Evolutionary conservation across 352 stramenopile genomes (phyloP).

Genomic region (Phytopythium vexans): DNA sequence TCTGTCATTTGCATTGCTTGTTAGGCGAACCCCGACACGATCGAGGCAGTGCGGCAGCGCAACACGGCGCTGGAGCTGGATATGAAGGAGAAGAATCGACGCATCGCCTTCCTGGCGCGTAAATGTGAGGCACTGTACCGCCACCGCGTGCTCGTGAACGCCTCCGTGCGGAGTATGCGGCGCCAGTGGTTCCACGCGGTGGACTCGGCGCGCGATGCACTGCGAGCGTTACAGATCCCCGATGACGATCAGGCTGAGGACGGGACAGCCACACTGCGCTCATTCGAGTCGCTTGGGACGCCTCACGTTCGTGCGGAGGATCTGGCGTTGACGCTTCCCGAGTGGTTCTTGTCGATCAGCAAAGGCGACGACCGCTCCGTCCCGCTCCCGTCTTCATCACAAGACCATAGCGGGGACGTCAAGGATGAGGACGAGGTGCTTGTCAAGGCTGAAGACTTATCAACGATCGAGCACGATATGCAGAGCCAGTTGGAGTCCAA

Average conservation of each 20-base stretch:
- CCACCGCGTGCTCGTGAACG: conserved; percentile 38
- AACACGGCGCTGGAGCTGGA: conserved; percentile 77
- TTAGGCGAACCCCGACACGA: conserved; percentile 70
- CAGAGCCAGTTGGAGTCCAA: conserved; percentile 35
- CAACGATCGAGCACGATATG: conserved; percentile 36
- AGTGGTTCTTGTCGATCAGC: conserved; percentile 70
- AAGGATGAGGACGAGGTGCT: conserved; percentile 22
- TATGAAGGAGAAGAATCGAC: conserved; percentile 79
- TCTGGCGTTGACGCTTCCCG: conserved; percentile 51
- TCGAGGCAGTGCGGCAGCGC: conserved; percentile 67
- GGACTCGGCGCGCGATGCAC: conserved; percentile 42
- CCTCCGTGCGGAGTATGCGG: conserved; percentile 52
- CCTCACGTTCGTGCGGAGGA: conserved; percentile 32
- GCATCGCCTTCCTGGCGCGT: conserved; percentile 55
- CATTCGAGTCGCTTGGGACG: conserved; percentile 42
- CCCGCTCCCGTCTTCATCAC: not conserved
- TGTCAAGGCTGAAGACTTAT: conserved; percentile 32
- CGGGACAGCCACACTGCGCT: conserved; percentile 30
- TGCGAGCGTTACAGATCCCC: conserved; percentile 18
- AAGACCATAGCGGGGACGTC: conserved; percentile 5
- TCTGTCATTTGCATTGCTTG: not conserved
- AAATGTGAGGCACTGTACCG: conserved; percentile 75
- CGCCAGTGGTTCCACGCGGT: conserved; percentile 66
- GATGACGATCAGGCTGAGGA: conserved; percentile 10
- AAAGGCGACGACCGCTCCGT: conserved; percentile 29